Base-by-base conservation (phyloP, 305 asterid genomes). In the Rubia peregrina region DNA sequence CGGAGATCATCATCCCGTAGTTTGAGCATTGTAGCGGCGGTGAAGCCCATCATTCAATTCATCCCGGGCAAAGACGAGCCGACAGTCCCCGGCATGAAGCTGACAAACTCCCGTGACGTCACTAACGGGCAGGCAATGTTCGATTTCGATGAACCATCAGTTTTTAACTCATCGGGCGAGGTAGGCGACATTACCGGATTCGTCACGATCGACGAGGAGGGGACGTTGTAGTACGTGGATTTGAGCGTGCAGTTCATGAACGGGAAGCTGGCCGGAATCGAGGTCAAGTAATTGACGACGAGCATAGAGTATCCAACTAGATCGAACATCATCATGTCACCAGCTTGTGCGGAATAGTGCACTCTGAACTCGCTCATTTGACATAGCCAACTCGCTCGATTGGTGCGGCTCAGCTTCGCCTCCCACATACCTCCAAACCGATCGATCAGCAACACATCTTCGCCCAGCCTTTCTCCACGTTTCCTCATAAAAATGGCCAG, bases 131-230 rank as follows among this genome's bases (percentile, higher is more conserved):
- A 88, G 89, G 99, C 99, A 57, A 87, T 83, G 65, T 94, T 94
- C 85, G 78, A 78, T 16, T 94, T 94, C 62, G 78, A 86, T 0
- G 89, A 89, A 43, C 99, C 96, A 33, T 94, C 97, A 0, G 95
- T 94, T 43, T 94, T 94, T 24, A 96, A 94, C 78, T 91, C 97
- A 3, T 91, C 97, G 2, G 83, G 89, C 49, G 89, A 89, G 26
- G 95, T 91, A 42, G 98, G 97, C 49, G 97, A 89, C 38, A 94
- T 91, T 57, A 91, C 97, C 2, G 98, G 97, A 17, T 88, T 94
- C 81, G 89, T 83, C 88, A 91, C 89, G 97, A 88, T 89, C 56
- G 96, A 93, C 36, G 97, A 93, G 74, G 98, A 93, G 80, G 96
- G 98, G 33, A 80, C 82, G 65, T 80, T 93, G 65, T 88, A 87